phyloP scores from a whole-genome alignment of 495 filamentous ascomycete genomes.

The Talaromyces borbonicus region DNA sequence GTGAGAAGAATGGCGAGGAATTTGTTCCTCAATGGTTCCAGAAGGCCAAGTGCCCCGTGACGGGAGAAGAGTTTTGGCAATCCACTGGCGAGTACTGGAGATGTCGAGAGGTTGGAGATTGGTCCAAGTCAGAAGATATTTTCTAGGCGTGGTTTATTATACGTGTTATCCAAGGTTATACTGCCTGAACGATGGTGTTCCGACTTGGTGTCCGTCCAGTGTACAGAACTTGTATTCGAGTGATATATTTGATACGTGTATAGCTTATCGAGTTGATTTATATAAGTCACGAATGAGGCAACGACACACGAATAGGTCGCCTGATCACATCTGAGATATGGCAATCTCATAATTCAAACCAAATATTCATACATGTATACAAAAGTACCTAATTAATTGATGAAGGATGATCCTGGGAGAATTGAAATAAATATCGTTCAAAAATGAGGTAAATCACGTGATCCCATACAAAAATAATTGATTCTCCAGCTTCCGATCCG shows the following conservation, averaged over 20 bases:
- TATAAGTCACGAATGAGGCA: too few species aligned
- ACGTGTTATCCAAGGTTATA: too few species aligned
- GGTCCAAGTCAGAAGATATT: slow-evolving; percentile 54
- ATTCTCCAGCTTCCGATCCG: too few species aligned
- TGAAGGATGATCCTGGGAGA: too few species aligned
- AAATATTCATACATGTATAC: too few species aligned
- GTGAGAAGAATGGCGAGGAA: slow-evolving; percentile 69
- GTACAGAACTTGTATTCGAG: neutral
- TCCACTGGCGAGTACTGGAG: slow-evolving; percentile 86
- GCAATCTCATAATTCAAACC: too few species aligned
- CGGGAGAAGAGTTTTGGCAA: slow-evolving; percentile 84
- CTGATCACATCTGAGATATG: too few species aligned
- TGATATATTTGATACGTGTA: neutral
- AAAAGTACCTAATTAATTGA: too few species aligned
- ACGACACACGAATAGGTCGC: too few species aligned
- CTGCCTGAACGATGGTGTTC: neutral
- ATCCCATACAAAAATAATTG: neutral
- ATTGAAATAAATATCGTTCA: too few species aligned
- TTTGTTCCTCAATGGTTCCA: slow-evolving; percentile 81
- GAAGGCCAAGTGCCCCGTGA: slow-evolving; percentile 59
- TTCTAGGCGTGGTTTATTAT: slow-evolving; percentile 34
- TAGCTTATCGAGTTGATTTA: too few species aligned
- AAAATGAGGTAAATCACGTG: slow-evolving; percentile 3
- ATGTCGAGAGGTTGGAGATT: slow-evolving; percentile 40
- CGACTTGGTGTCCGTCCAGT: neutral